Evolutionary conservation across 192 early-diverging fungal species (phyloP).

Genomic region (Radiomyces spectabilis): DNA sequence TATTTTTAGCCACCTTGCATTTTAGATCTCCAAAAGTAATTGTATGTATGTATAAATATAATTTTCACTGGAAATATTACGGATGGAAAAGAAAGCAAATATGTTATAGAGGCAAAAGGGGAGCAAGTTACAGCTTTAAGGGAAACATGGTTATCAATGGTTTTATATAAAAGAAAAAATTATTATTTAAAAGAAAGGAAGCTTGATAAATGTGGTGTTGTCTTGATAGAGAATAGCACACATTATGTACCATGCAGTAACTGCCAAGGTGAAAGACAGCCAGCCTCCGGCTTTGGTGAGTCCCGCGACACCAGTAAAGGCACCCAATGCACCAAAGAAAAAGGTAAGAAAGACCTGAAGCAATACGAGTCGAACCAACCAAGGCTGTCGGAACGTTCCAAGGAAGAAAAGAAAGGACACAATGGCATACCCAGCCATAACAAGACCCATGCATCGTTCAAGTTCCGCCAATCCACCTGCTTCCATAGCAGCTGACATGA

Average conservation of each 20-base stretch:
- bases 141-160: too few relatives aligned
- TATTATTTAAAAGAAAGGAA: constrained; percentile 4
- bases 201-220: neutral
- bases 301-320: neutral
- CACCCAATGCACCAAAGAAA: constrained; percentile 4
- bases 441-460: neutral
- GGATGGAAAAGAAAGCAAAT: too few relatives aligned
- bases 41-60: too few relatives aligned
- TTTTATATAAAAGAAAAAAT: too few relatives aligned
- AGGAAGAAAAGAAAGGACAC: constrained; percentile 8
- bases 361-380: constrained; percentile 1
- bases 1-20: too few relatives aligned
- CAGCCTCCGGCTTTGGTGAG: constrained; percentile 6
- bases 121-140: too few relatives aligned
- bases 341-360: constrained; percentile 4
- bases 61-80: too few relatives aligned
- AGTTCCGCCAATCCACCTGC: too few relatives aligned
- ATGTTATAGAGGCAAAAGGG: too few relatives aligned
- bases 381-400: constrained; percentile 9
- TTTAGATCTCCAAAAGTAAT: too few relatives aligned
- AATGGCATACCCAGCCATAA: constrained; percentile 2
- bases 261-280: constrained; percentile 4
- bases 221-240: constrained; percentile 2
- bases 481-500: neutral
- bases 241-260: neutral